A percentile compares a stretch with the other conserved stretches of the same genome.
phyloP scores from a whole-genome alignment of 192 early-diverging fungal genomes.

The Phlyctochytrium arcticum region DNA sequence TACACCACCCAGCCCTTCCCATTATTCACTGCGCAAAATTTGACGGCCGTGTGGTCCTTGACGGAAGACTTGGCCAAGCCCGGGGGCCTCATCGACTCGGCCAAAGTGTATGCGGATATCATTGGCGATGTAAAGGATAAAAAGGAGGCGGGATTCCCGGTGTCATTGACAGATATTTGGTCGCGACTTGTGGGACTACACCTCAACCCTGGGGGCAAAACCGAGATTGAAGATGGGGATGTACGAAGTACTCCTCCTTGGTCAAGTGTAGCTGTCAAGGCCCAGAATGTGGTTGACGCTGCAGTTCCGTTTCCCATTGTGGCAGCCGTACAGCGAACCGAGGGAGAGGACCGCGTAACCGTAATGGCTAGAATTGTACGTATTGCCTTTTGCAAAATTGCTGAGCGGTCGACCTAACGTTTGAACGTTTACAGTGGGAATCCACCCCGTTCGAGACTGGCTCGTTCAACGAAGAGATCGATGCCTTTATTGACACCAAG shows the following conservation, averaged over 20 bases:
- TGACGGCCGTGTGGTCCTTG: slow-evolving; percentile 3
- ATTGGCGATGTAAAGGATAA: slow-evolving; percentile 6
- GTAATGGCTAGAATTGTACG: slow-evolving; percentile 11
- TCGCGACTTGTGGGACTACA: slow-evolving; percentile 2
- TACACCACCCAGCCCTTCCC: slow-evolving; percentile 18
- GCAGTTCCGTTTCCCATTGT: slow-evolving; percentile 1
- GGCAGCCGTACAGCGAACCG: slow-evolving; percentile 1
- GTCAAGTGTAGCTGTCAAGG: not conserved
- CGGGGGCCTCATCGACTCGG: not conserved
- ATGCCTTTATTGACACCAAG: slow-evolving; percentile 14
- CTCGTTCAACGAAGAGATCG: not conserved
- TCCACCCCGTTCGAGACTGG: slow-evolving; percentile 21
- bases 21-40: not conserved
- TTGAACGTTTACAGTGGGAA: slow-evolving; percentile 17
- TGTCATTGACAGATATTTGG: slow-evolving; percentile 25
- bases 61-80: not conserved
- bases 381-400: not conserved
- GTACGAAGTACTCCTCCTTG: slow-evolving; percentile 3
- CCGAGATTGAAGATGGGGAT: not conserved
- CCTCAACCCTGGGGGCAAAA: not conserved
- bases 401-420: too few species aligned
- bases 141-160: slow-evolving; percentile 7
- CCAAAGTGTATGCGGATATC: not conserved
- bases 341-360: slow-evolving; percentile 7
- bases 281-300: not conserved